Base-by-base conservation (phyloP, 2,329 filamentous ascomycete genomes). In the Cytospora chrysosperma region DNA sequence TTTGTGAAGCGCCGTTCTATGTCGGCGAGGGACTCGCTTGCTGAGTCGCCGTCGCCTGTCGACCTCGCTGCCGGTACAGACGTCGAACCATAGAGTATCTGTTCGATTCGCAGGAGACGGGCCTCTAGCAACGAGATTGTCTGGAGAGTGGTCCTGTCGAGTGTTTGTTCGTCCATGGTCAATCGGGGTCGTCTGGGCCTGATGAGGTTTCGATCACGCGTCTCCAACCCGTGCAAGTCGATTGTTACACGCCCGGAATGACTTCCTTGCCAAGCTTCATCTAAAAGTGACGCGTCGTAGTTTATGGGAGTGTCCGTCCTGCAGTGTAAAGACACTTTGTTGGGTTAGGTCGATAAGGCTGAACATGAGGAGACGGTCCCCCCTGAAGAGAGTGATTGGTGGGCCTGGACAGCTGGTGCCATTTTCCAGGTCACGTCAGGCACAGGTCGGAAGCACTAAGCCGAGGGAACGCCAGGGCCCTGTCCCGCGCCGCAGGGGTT, bases 21-120 rank as follows among this genome's bases (percentile, higher is more conserved):
- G 47, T 82, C 77, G 62, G 78, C 78, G 50, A 87, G 74, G 50
- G 78, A 76, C 24, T 77, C 74, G 27, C 76, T 68, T 0, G 81
- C 79, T 0, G 83, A 77, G 19, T 73, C 73, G 10, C 8, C 43
- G 4, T 47, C 59, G 27, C 51, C 27, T 21, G 40, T 53, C 40
- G 52, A 53, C 51, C 21, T 56, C 26, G 78, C 69, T 6, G 71
- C 68, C 17, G 78, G 74, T 2, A 72, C 68, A 2, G 75, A 61
- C 4, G 79, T 75, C 32, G 75, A 72, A 28, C 85, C 85, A 69
- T 83, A 81, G 52, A 88, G 77, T 3, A 87, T 73, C 68, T 87
- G 84, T 69, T 88, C 85, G 63, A 88, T 76, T 53, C 85, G 83
- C 19, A 81, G 74, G 13, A 88, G 79, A n/a, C 85, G 85, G 57